Conservation (phyloP, 805 yeast species). For the Monosporozyma solicola region DNA sequence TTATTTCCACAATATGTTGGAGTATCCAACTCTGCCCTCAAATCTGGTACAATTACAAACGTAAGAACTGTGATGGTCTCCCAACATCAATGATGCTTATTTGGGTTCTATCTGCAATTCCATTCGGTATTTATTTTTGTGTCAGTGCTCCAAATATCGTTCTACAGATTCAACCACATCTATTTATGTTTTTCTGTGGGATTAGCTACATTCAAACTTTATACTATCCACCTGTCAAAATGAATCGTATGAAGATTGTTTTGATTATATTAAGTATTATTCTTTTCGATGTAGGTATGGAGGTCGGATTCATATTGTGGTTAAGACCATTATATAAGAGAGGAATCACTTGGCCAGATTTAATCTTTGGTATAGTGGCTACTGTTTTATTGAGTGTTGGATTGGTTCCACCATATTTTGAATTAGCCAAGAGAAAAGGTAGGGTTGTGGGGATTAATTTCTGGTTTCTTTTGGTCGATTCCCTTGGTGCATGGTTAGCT, state of each 20-base stretch:
- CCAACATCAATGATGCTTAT: slow-evolving; percentile 79
- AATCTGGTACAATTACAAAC: slow-evolving; percentile 65
- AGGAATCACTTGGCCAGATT: slow-evolving; percentile 62
- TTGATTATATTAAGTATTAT: slow-evolving; percentile 33
- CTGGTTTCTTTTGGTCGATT: slow-evolving; percentile 64
- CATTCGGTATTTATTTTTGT: slow-evolving; percentile 78
- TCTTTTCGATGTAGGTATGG: slow-evolving; percentile 45
- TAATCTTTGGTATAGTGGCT: slow-evolving; percentile 77
- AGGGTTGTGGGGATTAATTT: slow-evolving; percentile 86
- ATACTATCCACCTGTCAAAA: slow-evolving; percentile 59
- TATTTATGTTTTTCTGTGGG: slow-evolving; percentile 62
- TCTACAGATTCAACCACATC: slow-evolving; percentile 77
- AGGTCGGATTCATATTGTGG: slow-evolving; percentile 65
- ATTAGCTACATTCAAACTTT: slow-evolving; percentile 62
- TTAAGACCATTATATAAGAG: slow-evolving; percentile 46
- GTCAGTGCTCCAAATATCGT: slow-evolving; percentile 65
- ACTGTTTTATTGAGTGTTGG: slow-evolving; percentile 69
- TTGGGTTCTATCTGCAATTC: slow-evolving; percentile 73
- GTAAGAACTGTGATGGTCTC: slow-evolving; percentile 61
- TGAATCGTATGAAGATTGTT: slow-evolving; percentile 32
- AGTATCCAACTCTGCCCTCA: slow-evolving; percentile 87
- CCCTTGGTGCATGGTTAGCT: slow-evolving; percentile 75
- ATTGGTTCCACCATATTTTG: slow-evolving; percentile 81
- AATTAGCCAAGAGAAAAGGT: slow-evolving; percentile 69
- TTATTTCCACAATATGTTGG: slow-evolving; percentile 87